Evolutionary conservation across 2,329 filamentous ascomycete species (phyloP), one percentile per base, ranked within the genome.

Genomic region (Colletotrichum salicis): DNA sequence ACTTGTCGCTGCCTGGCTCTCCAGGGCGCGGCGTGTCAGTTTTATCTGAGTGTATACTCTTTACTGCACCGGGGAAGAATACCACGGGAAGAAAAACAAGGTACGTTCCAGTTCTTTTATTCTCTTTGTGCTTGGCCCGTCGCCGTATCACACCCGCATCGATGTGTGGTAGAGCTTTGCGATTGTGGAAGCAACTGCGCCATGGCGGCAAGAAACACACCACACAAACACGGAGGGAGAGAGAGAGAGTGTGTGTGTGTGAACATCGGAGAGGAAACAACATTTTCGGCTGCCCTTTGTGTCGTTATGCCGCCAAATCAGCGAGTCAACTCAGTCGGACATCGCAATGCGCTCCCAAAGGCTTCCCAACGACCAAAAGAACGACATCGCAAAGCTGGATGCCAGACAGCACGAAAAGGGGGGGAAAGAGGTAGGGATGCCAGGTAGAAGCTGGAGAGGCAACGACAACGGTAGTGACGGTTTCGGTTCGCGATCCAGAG

Each of bases 1-100:
- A 76, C 78, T 78, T 83, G 82, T 78, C 81, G 82, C 80, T 80
- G n/a, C 83, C 83, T 84, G 83, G 83, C 81, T 82, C 78, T 82
- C 84, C 83, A 84, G 84, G 83, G 80, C 80, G 80, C 83, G 81
- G 79, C 80, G 80, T 82, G 77, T 85, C 80, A 79, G 76, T 37
- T 67, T 67, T 63, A 58, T 45, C 45, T 62, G 61, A 70, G 56
- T 72, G 70, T 67, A 71, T 64, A 55, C 59, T 72, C 65, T 72
- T 64, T 71, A 56, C 48, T 55, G 48, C 24, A 64, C 31, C 27
- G 60, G 59, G 35, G 41, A 63, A 60, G 61, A 64, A 64, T 54
- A 29, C 35, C 33, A 71, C 55, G 48, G 35, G 52, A 48, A 31
- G n/a, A 29, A 58, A 58, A 68, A 41, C 37, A 6, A 67, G 41